Conservation (phyloP, 305 asterid species). For the Plantago coronopus region DNA sequence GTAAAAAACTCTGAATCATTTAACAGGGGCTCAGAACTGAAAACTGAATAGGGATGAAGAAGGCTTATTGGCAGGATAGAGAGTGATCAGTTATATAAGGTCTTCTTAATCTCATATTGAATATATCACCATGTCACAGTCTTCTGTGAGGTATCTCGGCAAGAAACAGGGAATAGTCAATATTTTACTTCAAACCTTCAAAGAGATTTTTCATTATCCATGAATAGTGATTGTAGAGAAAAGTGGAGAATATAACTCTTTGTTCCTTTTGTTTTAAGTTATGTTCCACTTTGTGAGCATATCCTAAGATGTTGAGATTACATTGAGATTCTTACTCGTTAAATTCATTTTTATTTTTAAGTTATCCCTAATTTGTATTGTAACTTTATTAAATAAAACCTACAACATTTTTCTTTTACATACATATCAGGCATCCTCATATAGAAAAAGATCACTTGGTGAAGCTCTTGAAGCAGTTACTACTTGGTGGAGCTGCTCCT, state of each 20-base stretch:
- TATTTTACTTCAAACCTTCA: too few species aligned
- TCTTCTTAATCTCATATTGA: too few species aligned
- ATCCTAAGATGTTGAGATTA: background rate
- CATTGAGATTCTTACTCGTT: background rate
- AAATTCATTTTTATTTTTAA: slow-evolving; percentile 5
- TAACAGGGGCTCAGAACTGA: too few species aligned
- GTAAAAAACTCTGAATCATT: too few species aligned
- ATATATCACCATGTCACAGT: too few species aligned
- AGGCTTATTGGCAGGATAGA: too few species aligned
- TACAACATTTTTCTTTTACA: slow-evolving; percentile 11
- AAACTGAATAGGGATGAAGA: too few species aligned
- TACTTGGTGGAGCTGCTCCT: slow-evolving; percentile 61
- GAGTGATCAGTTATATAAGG: too few species aligned
- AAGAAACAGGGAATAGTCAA: too few species aligned
- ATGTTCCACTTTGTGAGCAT: background rate
- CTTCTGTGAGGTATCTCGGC: too few species aligned
- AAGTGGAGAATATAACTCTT: background rate
- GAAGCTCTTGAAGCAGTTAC: slow-evolving; percentile 84
- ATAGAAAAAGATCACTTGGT: slow-evolving; percentile 93
- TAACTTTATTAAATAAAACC: background rate
- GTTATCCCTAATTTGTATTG: slow-evolving; percentile 17
- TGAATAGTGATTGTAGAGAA: too few species aligned
- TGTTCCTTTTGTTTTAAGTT: background rate
- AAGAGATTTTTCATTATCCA: too few species aligned
- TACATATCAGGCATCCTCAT: slow-evolving; percentile 67